phyloP scores from a whole-genome alignment of 1,139 yeast species.

The Pichia sp. region DNA sequence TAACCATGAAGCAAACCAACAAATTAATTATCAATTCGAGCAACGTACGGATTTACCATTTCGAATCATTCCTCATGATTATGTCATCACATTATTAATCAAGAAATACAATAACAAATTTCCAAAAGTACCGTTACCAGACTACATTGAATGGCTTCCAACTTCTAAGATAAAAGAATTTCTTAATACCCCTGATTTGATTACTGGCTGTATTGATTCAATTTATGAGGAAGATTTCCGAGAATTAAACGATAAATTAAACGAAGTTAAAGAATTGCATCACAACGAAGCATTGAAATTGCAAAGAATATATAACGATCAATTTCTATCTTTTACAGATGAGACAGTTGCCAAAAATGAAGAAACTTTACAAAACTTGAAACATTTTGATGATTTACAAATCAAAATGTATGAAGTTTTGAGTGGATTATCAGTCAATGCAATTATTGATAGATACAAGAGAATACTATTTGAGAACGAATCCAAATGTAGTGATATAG shows the following conservation, averaged over 20 bases:
- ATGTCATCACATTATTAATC: neutral
- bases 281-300: conserved; percentile 25
- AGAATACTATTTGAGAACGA: conserved; percentile 31
- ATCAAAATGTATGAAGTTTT: conserved; percentile 36
- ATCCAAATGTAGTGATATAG: conserved; percentile 28
- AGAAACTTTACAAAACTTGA: conserved; percentile 14
- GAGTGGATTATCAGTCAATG: conserved; percentile 31
- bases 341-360: conserved; percentile 14
- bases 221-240: conserved; percentile 6
- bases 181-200: conserved; percentile 19
- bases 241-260: conserved; percentile 13
- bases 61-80: neutral
- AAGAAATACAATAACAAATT: neutral
- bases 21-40: neutral
- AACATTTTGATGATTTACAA: conserved; percentile 20
- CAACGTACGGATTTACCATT: neutral
- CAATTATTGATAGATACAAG: conserved; percentile 29
- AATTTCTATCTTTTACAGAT: conserved; percentile 6
- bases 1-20: neutral
- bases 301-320: conserved; percentile 12
- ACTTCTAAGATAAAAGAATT: conserved; percentile 27
- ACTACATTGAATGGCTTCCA: conserved; percentile 15
- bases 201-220: conserved; percentile 27
- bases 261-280: conserved; percentile 14
- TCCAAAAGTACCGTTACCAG: conserved; percentile 2